Conservation (phyloP, 805 yeast genomes). For the Jamesozyma lodderae region DNA sequence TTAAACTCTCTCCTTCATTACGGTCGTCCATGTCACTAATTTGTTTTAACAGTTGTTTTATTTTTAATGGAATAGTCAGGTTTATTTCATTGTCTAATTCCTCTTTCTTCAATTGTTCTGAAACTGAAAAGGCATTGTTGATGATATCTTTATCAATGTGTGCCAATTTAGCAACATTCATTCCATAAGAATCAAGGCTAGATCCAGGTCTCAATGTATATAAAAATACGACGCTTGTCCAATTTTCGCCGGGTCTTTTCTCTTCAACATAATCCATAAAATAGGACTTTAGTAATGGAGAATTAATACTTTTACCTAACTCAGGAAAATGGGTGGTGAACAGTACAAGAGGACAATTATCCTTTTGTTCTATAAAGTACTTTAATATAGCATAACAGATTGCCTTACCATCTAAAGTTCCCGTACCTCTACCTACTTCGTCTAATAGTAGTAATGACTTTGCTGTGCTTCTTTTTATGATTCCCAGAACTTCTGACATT, state of each 20-base stretch:
- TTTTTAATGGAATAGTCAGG: conserved; percentile 6
- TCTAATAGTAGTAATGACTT: conserved; percentile 83
- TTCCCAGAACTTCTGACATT: conserved; percentile 88
- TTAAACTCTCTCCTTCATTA: no score
- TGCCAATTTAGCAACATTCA: conserved; percentile 77
- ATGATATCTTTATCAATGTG: conserved; percentile 44
- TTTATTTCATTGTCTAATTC: conserved; percentile 3
- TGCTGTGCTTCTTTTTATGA: conserved; percentile 66
- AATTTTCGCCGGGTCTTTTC: conserved; percentile 29
- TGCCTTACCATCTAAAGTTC: conserved; percentile 71
- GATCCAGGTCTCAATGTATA: conserved; percentile 43
- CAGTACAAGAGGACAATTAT: conserved; percentile 45
- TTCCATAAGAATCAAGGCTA: conserved; percentile 64
- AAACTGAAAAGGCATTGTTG: conserved; percentile 34
- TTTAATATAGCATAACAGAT: conserved; percentile 67
- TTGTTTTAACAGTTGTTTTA: conserved; percentile 7
- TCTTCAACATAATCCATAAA: conserved; percentile 60
- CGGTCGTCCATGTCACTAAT: neutral
- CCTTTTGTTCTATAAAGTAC: conserved; percentile 37
- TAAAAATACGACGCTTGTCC: conserved; percentile 40
- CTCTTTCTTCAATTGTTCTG: conserved; percentile 15
- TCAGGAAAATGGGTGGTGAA: conserved; percentile 83
- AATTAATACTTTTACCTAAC: conserved; percentile 37
- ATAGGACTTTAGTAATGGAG: conserved; percentile 46
- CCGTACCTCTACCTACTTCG: conserved; percentile 92